Conservation (phyloP, 768 basidiomycete species). For the Porphyrellus cyaneotinctus region DNA sequence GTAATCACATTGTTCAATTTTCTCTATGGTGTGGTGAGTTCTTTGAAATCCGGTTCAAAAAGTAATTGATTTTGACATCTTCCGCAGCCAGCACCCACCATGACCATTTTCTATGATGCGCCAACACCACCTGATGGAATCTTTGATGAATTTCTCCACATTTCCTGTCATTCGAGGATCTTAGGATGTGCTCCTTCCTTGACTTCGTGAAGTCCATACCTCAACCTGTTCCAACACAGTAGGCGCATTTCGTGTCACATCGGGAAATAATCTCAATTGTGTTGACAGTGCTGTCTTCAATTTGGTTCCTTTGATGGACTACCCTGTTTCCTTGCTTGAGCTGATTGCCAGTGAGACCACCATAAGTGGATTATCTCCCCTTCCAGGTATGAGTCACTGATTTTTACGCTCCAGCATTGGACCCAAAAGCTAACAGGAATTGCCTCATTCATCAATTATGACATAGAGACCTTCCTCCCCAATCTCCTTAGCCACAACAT, state of each 20-base stretch:
- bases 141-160: constrained; percentile 25
- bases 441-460: constrained; percentile 11
- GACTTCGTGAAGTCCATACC: constrained; percentile 9
- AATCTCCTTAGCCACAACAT: constrained; percentile 35
- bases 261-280: neutral
- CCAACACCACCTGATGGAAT: constrained; percentile 22
- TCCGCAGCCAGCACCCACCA: neutral
- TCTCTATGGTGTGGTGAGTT: neutral
- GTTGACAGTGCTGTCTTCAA: constrained; percentile 5
- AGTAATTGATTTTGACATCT: neutral
- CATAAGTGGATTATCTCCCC: constrained; percentile 4
- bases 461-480: constrained; percentile 50
- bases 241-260: neutral
- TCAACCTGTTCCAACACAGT: neutral
- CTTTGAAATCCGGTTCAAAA: neutral
- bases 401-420: neutral
- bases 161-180: constrained; percentile 3
- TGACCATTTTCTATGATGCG: constrained; percentile 53
- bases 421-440: constrained; percentile 19
- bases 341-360: constrained; percentile 12
- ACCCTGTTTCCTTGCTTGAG: constrained; percentile 14
- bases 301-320: constrained; percentile 4
- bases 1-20: constrained; percentile 45
- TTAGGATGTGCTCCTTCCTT: constrained; percentile 14
- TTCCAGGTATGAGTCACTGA: neutral